A percentile compares a stretch with the other conserved stretches of the same genome.
These are phyloP conservation scores for Pythium dissotocum DNA, from an alignment of 352 stramenopile species.

Conservation along the genomic window DNA sequence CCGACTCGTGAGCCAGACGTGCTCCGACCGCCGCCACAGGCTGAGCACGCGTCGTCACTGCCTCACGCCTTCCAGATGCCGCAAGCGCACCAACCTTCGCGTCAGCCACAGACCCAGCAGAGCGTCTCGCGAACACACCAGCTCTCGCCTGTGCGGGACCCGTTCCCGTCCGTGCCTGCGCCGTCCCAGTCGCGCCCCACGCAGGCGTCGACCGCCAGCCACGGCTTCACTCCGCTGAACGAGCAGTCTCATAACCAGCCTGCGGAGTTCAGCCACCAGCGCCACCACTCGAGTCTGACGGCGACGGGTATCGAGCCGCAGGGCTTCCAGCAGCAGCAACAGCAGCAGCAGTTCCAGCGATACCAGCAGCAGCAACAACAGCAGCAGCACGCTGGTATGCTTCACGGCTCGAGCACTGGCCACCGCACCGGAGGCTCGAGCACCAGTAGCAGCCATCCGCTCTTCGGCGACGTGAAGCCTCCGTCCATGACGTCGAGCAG, in stretches of 20 bases:
- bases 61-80: slow-evolving; percentile 20
- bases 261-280: slow-evolving; percentile 15
- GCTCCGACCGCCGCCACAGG: slow-evolving; percentile 1
- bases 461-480: slow-evolving; percentile 21
- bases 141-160: slow-evolving; percentile 20
- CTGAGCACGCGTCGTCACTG: slow-evolving; percentile 2
- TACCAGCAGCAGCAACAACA: slow-evolving; percentile 21
- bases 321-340: slow-evolving; percentile 20
- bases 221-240: slow-evolving; percentile 17
- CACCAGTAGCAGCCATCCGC: not conserved
- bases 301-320: slow-evolving; percentile 6
- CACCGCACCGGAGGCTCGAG: slow-evolving; percentile 3
- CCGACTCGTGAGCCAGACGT: slow-evolving; percentile 12
- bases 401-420: slow-evolving; percentile 9
- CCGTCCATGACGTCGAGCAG: slow-evolving; percentile 17
- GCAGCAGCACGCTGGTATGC: slow-evolving; percentile 16
- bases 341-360: slow-evolving; percentile 22
- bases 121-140: slow-evolving; percentile 12
- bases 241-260: slow-evolving; percentile 12
- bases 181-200: slow-evolving; percentile 6
- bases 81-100: not conserved
- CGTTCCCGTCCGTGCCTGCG: slow-evolving; percentile 14
- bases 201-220: not conserved
- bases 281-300: slow-evolving; percentile 7
- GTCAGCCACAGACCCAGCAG: slow-evolving; percentile 5